These are phyloP conservation scores for Mycena citricolor DNA, from an alignment of 1,284 basidiomycete species.

Conservation along the genomic window DNA sequence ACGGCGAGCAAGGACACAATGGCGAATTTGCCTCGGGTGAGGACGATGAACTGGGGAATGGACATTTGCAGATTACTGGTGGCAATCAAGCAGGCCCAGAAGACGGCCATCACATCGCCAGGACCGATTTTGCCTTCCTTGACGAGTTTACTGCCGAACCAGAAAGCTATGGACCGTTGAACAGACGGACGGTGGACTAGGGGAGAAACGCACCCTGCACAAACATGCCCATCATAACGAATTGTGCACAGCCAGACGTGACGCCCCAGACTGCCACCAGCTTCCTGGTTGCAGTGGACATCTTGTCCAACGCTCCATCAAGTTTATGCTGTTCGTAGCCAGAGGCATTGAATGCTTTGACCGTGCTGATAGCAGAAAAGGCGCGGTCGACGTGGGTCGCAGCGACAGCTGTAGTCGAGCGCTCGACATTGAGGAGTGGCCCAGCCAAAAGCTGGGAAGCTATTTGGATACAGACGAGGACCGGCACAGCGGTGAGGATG, in stretches of 20 bases:
- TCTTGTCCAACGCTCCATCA: slow-evolving; percentile 43
- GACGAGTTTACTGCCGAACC: slow-evolving; percentile 91
- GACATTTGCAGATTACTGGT: slow-evolving; percentile 84
- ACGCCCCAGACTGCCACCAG: slow-evolving; percentile 78
- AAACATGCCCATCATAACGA: slow-evolving; percentile 88
- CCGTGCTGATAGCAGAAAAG: slow-evolving; percentile 79
- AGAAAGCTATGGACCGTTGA: slow-evolving; percentile 57
- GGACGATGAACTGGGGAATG: slow-evolving; percentile 74
- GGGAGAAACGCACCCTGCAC: slow-evolving; percentile 65
- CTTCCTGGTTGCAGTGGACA: slow-evolving; percentile 50
- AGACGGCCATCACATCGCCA: slow-evolving; percentile 90
- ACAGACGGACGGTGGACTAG: not conserved
- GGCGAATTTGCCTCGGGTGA: slow-evolving; percentile 86
- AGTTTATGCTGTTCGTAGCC: slow-evolving; percentile 58
- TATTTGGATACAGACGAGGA: slow-evolving; percentile 74
- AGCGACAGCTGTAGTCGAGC: slow-evolving; percentile 65
- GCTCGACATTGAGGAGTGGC: slow-evolving; percentile 70
- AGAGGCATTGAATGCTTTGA: slow-evolving; percentile 95
- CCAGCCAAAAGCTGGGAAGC: slow-evolving; percentile 70
- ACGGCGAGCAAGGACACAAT: slow-evolving; percentile 73
- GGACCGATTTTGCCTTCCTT: slow-evolving; percentile 64
- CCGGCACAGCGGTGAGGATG: slow-evolving; percentile 88
- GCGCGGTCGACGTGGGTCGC: slow-evolving; percentile 82
- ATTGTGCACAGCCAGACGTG: slow-evolving; percentile 69
- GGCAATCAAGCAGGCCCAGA: slow-evolving; percentile 94